Conservation (phyloP, 1,139 yeast genomes). For the Barnettozyma hawaiiensis region DNA sequence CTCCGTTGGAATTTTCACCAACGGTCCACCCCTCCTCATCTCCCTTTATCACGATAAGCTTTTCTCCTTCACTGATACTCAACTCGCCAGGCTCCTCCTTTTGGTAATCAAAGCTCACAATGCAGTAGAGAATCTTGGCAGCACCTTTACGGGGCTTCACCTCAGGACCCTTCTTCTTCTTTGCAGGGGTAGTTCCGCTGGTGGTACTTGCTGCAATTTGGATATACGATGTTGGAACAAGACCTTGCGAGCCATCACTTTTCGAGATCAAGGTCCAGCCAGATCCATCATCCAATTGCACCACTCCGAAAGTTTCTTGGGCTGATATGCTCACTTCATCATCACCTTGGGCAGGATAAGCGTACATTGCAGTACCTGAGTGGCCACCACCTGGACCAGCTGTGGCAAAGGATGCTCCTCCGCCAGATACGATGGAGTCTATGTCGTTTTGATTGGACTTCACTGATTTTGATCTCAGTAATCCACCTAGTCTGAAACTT, state of each 20-base stretch:
- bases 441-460: conserved; percentile 26
- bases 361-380: conserved; percentile 47
- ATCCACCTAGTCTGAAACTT: conserved; percentile 8
- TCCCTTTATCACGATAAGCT: conserved; percentile 58
- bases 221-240: conserved; percentile 86
- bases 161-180: conserved; percentile 61
- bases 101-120: conserved; percentile 71
- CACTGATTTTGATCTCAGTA: conserved; percentile 19
- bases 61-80: conserved; percentile 67
- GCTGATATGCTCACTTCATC: conserved; percentile 65
- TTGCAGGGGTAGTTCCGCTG: conserved; percentile 20
- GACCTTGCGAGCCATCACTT: conserved; percentile 48
- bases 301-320: conserved; percentile 57
- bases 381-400: background rate
- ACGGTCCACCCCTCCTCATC: conserved; percentile 97
- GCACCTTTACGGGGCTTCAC: conserved; percentile 69
- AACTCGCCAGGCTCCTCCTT: conserved; percentile 86
- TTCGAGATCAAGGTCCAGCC: conserved; percentile 78
- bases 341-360: conserved; percentile 62
- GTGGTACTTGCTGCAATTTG: conserved; percentile 38
- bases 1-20: conserved; percentile 68
- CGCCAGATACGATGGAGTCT: conserved; percentile 4
- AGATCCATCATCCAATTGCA: conserved; percentile 76
- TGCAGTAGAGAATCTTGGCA: conserved; percentile 51
- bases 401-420: background rate